Percentiles rank a stretch among this genome's conserved stretches.
phyloP scores from a whole-genome alignment of 352 stramenopile species.

The Blastocystis sp. region DNA sequence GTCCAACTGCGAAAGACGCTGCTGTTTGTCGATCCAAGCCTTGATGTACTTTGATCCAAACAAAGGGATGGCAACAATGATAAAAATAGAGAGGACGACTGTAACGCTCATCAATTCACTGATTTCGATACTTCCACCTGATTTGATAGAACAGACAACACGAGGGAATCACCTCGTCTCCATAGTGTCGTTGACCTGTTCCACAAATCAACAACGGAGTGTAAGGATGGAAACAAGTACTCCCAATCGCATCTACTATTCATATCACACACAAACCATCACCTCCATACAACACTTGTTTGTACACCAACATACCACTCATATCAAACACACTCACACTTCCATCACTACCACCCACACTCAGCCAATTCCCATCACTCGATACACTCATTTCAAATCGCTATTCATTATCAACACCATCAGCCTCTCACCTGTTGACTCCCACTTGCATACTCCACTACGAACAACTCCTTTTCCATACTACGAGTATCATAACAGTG shows the following conservation, averaged over 20 bases:
- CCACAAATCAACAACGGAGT: slow-evolving; percentile 41
- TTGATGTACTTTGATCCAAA: slow-evolving; percentile 46
- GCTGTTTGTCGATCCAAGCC: slow-evolving; percentile 35
- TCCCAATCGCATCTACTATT: slow-evolving; percentile 15
- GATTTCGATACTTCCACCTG: background rate
- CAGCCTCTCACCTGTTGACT: slow-evolving; percentile 15
- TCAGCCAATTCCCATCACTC: slow-evolving; percentile 29
- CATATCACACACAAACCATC: background rate
- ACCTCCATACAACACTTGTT: slow-evolving; percentile 10
- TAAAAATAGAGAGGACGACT: background rate
- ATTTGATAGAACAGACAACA: slow-evolving; percentile 61
- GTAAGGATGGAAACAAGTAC: slow-evolving; percentile 29
- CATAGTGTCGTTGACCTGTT: slow-evolving; percentile 43
- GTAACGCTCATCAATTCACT: background rate
- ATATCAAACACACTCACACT: background rate
- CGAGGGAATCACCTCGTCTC: slow-evolving; percentile 17
- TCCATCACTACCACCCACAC: background rate
- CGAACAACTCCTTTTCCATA: background rate
- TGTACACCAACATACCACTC: background rate
- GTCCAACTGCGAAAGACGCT: slow-evolving; percentile 9
- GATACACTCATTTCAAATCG: slow-evolving; percentile 31
- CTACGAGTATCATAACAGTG: slow-evolving; percentile 4
- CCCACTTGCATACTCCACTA: background rate
- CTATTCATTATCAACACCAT: background rate
- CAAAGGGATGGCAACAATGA: background rate